These are phyloP conservation scores for Barnettozyma siamensis DNA, from an alignment of 805 yeast species.

Conservation along the genomic window DNA sequence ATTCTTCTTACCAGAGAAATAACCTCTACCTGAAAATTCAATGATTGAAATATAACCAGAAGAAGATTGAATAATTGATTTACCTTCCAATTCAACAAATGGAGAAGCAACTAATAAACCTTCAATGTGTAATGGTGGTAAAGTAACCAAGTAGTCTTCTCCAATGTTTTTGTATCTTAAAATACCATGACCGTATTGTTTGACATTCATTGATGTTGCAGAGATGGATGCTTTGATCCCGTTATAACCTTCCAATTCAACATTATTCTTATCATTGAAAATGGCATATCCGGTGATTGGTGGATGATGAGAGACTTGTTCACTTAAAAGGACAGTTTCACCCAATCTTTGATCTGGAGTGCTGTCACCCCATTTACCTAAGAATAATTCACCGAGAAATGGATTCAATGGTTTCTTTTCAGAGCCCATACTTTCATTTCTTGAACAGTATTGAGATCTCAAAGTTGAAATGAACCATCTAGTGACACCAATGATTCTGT, in stretches of 20 bases:
- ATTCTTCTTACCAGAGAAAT: conserved; percentile 92
- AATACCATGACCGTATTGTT: conserved; percentile 89
- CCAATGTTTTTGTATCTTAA: conserved; percentile 54
- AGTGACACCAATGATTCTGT: conserved; percentile 75
- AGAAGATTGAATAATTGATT: conserved; percentile 76
- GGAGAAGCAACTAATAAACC: conserved; percentile 90
- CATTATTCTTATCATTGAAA: conserved; percentile 63
- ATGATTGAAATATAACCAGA: conserved; percentile 68
- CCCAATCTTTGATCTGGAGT: conserved; percentile 49
- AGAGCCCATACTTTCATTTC: conserved; percentile 87
- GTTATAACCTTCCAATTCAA: conserved; percentile 79
- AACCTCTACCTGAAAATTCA: conserved; percentile 89
- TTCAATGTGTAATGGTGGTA: conserved; percentile 93
- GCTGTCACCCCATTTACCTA: conserved; percentile 76
- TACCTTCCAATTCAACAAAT: conserved; percentile 89
- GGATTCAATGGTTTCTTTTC: conserved; percentile 98
- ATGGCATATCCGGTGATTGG: conserved; percentile 93
- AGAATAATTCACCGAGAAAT: conserved; percentile 88
- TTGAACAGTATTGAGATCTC: conserved; percentile 88
- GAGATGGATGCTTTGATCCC: conserved; percentile 82
- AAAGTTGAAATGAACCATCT: conserved; percentile 90
- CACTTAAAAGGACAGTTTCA: conserved; percentile 74
- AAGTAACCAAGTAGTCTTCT: conserved; percentile 73
- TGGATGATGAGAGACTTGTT: conserved; percentile 97
- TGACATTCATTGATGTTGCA: conserved; percentile 72